Base-by-base conservation (phyloP, 768 basidiomycete species). In the Trametes elegans region DNA sequence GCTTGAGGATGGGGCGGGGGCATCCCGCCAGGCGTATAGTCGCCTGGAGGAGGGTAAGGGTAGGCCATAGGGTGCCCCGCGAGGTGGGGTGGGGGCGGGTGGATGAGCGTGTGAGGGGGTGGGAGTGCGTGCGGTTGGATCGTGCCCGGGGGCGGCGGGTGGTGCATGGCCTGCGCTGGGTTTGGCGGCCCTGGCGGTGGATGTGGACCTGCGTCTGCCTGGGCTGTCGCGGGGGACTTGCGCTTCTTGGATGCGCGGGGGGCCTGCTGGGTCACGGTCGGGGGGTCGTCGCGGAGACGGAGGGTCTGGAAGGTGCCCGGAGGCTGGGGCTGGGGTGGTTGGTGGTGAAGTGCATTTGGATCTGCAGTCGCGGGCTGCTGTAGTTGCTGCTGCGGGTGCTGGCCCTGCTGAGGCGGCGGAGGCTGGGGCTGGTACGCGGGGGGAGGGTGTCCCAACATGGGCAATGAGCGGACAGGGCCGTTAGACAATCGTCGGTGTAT, bases 271-370 rank as follows among this genome's bases (percentile, higher is more conserved):
- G 68, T 66, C 47, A 70, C 68, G 39, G 66, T 45, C 44, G 70
- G 66, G 13, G 70, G 78, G 46, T 86, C 84, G 39, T 87, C 85
- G 64, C 82, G 79, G 35, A 88, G 77, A 63, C 85, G 81, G 58
- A 45, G 66, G 53, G 45, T 64, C 58, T 55, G 58, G 52, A 59
- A 59, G 4, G 56, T 58, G 50, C 40, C 59, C 2, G 49, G 52
- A 1, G 58, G 60, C 23, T 52, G 60, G 6, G 54, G 55, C 39
- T 59, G 59, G 14, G 57, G 60, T 18, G 51, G 60, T 28, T 40
- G 23, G 58, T 59, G 59, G 41, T 61, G 56, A 35, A 59, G 51
- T 41, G 41, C 55, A 52, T 59, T 59, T 18, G 63, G 57, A 53
- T 58, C 54, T 21, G 54, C 53, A 13, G 58, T 60, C 8, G 56